A percentile compares a stretch with the other conserved stretches of the same genome.
Conservation (phyloP, 1,139 yeast genomes). For the Scheffersomyces cryptocercus region DNA sequence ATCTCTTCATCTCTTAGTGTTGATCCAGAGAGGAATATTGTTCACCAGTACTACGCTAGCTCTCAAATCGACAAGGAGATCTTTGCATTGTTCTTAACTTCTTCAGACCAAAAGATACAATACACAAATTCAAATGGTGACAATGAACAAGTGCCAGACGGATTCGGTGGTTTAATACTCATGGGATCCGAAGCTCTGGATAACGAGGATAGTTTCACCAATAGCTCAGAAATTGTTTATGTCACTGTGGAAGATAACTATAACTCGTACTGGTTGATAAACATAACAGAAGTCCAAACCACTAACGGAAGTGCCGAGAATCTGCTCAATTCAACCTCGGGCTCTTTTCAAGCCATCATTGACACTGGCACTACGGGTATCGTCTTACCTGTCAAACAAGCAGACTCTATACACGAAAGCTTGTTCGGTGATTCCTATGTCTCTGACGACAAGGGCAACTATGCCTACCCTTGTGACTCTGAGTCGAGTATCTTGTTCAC, state of each 20-base stretch:
- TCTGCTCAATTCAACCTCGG: slow-evolving; percentile 23
- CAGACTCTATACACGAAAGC: slow-evolving; percentile 47
- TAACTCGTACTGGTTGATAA: slow-evolving; percentile 55
- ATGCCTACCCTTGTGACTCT: slow-evolving; percentile 59
- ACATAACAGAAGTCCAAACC: slow-evolving; percentile 37
- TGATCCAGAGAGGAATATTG: slow-evolving; percentile 33
- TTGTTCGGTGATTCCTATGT: slow-evolving; percentile 47
- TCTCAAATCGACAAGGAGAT: slow-evolving; percentile 19
- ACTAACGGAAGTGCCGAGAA: slow-evolving; percentile 25
- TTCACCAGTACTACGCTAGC: slow-evolving; percentile 20
- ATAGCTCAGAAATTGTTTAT: slow-evolving; percentile 22
- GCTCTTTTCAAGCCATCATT: slow-evolving; percentile 48
- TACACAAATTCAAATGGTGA: slow-evolving; percentile 2
- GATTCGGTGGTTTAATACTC: slow-evolving; percentile 28
- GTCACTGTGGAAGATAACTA: slow-evolving; percentile 37
- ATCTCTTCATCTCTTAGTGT: slow-evolving; percentile 44
- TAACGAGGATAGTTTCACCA: slow-evolving; percentile 14
- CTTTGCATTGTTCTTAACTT: slow-evolving; percentile 24
- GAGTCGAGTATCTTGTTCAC: slow-evolving; percentile 35
- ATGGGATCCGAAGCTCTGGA: slow-evolving; percentile 24
- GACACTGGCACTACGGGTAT: slow-evolving; percentile 72
- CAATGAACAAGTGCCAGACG: slow-evolving; percentile 3
- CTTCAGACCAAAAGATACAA: slow-evolving; percentile 15
- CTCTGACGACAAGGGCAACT: slow-evolving; percentile 58
- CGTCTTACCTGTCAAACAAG: slow-evolving; percentile 59